Evolutionary conservation across 2,329 filamentous ascomycete species (phyloP).

Genomic region (Fusarium kyushuense): DNA sequence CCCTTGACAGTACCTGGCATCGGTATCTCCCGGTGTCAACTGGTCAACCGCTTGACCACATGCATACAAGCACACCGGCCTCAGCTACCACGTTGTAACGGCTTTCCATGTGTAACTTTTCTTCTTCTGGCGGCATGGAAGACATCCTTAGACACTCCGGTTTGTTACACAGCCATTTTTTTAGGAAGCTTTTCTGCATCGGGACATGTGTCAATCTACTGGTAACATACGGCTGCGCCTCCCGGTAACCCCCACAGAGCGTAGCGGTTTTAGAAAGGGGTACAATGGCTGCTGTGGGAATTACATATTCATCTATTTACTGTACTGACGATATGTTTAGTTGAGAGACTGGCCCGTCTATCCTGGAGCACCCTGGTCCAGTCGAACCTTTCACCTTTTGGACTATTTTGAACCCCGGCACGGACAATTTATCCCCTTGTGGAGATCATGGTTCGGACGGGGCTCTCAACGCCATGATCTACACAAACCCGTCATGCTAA

Average conservation of each 20-base stretch:
- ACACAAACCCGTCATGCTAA: constrained; percentile 46
- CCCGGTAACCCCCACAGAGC: constrained; percentile 32
- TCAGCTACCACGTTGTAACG: constrained; percentile 32
- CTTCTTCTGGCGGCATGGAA: constrained; percentile 36
- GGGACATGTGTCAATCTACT: constrained; percentile 43
- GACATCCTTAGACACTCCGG: constrained; percentile 33
- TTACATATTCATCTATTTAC: constrained; percentile 18
- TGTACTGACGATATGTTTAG: constrained; percentile 25
- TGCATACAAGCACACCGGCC: constrained; percentile 28
- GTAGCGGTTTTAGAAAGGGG: constrained; percentile 39
- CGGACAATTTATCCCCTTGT: constrained; percentile 50
- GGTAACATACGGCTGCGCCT: constrained; percentile 44
- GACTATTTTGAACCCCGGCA: constrained; percentile 38
- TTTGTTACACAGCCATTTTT: constrained; percentile 41
- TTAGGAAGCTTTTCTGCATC: constrained; percentile 42
- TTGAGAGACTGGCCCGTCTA: constrained; percentile 29
- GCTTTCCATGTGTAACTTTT: constrained; percentile 36
- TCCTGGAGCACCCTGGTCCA: constrained; percentile 31
- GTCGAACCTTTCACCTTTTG: constrained; percentile 29
- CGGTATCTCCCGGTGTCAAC: constrained; percentile 46
- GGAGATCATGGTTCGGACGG: constrained; percentile 51
- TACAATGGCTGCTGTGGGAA: constrained; percentile 29
- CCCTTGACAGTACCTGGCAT: constrained; percentile 27
- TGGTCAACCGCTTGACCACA: constrained; percentile 33
- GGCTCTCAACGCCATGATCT: constrained; percentile 50